Conservation (phyloP, 371 early-diverging fungal genomes). For the Mucor mucedo region DNA sequence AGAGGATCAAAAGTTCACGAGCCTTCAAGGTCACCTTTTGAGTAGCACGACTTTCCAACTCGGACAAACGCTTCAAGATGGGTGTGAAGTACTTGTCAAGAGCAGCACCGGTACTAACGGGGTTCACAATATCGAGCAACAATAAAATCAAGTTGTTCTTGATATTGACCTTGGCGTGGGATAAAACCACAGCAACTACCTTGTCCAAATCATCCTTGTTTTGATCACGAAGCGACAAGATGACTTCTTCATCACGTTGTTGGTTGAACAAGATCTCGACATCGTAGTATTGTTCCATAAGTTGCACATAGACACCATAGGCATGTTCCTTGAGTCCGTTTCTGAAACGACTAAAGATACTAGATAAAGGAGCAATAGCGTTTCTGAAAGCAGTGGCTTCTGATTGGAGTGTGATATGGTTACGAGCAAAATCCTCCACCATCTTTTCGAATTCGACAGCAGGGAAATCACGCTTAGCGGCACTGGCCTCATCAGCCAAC, state of each 20-base stretch:
- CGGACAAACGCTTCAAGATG: conserved; percentile 83
- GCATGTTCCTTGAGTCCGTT: conserved; percentile 83
- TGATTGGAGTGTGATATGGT: conserved; percentile 59
- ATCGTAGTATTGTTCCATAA: conserved; percentile 85
- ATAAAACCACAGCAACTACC: conserved; percentile 77
- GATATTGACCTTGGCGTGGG: conserved; percentile 81
- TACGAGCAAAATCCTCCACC: conserved; percentile 64
- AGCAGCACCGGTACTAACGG: conserved; percentile 64
- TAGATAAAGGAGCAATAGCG: conserved; percentile 68
- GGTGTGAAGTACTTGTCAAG: conserved; percentile 79
- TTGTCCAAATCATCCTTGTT: conserved; percentile 82
- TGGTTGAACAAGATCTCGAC: conserved; percentile 85
- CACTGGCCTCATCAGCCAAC: conserved; percentile 43
- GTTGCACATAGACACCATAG: conserved; percentile 68
- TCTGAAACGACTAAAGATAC: conserved; percentile 72
- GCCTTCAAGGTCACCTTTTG: conserved; percentile 93
- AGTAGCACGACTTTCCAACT: conserved; percentile 76
- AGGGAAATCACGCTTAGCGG: conserved; percentile 71
- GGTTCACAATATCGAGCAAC: conserved; percentile 81
- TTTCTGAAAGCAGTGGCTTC: conserved; percentile 68
- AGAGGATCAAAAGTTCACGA: conserved; percentile 90
- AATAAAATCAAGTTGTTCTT: conserved; percentile 81
- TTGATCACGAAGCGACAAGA: conserved; percentile 83
- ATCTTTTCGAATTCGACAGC: conserved; percentile 67
- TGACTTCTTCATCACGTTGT: conserved; percentile 86